A percentile compares a stretch with the other conserved stretches of the same genome.
Conservation (phyloP, 176 grass and related monocot species). For the Avena eriantha region DNA sequence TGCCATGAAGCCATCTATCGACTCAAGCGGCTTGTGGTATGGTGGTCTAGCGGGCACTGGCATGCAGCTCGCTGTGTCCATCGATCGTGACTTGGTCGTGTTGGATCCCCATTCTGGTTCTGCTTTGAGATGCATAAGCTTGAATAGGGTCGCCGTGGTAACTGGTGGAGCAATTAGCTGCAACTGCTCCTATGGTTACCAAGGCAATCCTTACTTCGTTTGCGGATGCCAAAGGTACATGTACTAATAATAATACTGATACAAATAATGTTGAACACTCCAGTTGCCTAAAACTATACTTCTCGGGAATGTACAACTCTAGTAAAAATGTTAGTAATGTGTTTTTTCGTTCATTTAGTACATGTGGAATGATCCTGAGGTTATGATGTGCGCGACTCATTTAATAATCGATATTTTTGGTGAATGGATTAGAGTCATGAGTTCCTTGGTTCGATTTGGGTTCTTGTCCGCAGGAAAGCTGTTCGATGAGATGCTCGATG, state of each 20-base stretch:
- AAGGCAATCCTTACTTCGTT: background rate
- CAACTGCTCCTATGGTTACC: background rate
- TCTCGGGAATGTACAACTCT: too few relatives aligned
- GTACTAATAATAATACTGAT: too few relatives aligned
- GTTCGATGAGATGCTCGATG: background rate
- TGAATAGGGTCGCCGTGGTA: background rate
- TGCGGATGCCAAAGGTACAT: slow-evolving; percentile 6
- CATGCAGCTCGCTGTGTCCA: background rate
- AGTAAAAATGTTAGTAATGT: too few relatives aligned
- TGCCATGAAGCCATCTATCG: background rate
- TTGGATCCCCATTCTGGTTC: background rate
- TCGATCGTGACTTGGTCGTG: background rate
- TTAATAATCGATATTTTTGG: too few relatives aligned
- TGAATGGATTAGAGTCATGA: too few relatives aligned
- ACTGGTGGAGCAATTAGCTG: background rate
- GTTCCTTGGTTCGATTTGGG: too few relatives aligned
- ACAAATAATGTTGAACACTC: too few relatives aligned
- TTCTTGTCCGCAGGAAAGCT: too few relatives aligned
- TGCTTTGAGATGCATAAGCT: slow-evolving; percentile 5
- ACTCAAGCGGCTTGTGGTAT: background rate
- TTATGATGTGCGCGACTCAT: too few relatives aligned
- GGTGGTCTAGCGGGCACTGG: background rate
- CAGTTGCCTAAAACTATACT: too few relatives aligned
- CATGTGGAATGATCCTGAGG: too few relatives aligned
- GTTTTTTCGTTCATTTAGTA: too few relatives aligned